A percentile compares a stretch with the other conserved stretches of the same genome.
Conservation (phyloP, 208 protist species). For the Wallacemonas sp. region DNA sequence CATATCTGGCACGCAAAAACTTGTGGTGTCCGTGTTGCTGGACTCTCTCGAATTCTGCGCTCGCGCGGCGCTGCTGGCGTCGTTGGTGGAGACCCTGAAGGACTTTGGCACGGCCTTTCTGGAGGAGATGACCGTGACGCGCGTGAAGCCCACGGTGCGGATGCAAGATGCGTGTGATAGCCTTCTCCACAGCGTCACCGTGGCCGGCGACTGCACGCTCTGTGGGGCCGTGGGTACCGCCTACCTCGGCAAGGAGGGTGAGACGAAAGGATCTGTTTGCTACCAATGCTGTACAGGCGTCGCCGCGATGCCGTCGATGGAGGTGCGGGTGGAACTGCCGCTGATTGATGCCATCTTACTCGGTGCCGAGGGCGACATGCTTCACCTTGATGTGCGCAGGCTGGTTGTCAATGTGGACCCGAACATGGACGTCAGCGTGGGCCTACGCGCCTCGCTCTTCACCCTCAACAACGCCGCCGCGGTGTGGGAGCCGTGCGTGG, state of each 20-base stretch:
- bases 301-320: constrained; percentile 47
- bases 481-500: constrained; percentile 87
- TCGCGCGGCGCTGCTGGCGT: constrained; percentile 60
- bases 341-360: constrained; percentile 65
- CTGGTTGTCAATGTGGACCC: constrained; percentile 42
- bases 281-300: constrained; percentile 83
- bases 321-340: constrained; percentile 64
- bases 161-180: constrained; percentile 54
- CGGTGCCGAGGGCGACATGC: constrained; percentile 51
- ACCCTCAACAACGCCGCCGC: constrained; percentile 72
- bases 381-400: constrained; percentile 45
- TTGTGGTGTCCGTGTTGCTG: constrained; percentile 51
- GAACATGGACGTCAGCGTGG: constrained; percentile 53
- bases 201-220: constrained; percentile 55
- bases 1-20: constrained; percentile 61
- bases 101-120: constrained; percentile 66
- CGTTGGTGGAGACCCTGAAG: constrained; percentile 63
- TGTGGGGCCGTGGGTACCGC: constrained; percentile 38
- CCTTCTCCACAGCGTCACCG: constrained; percentile 36
- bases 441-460: constrained; percentile 48
- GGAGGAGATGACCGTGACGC: constrained; percentile 49
- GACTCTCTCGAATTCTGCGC: constrained; percentile 63
- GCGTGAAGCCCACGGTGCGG: constrained; percentile 45
- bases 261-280: constrained; percentile 55
- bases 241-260: constrained; percentile 30